Percentiles rank a stretch among this genome's conserved stretches.
phyloP scores from a whole-genome alignment of 2,329 filamentous ascomycete species.

The Ophiostoma fasciatum region DNA sequence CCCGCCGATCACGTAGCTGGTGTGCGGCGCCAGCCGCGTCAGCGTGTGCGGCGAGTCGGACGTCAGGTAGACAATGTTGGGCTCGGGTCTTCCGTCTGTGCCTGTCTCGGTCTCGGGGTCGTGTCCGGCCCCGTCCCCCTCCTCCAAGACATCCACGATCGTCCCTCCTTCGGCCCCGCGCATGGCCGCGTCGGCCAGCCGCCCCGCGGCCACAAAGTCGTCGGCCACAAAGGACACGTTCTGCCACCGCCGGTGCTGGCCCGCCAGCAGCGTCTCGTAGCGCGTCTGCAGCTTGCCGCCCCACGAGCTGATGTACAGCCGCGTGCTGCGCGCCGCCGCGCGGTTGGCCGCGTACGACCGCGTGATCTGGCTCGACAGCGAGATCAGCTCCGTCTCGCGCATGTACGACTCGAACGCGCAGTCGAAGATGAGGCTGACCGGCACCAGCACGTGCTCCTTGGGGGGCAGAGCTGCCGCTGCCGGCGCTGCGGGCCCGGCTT shows the following conservation, averaged over 20 bases:
- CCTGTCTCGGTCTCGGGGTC: conserved; percentile 15
- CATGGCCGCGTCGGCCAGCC: conserved; percentile 56
- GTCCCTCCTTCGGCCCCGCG: conserved; percentile 35
- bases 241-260: conserved; percentile 66
- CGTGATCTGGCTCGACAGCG: conserved; percentile 70
- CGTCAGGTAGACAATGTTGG: conserved; percentile 66
- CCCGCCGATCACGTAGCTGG: conserved; percentile 84
- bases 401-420: conserved; percentile 88
- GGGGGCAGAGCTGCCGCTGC: conserved; percentile 11
- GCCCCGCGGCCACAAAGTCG: conserved; percentile 57
- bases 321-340: conserved; percentile 48
- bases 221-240: conserved; percentile 57
- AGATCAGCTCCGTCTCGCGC: conserved; percentile 72
- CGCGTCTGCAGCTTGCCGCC: conserved; percentile 59
- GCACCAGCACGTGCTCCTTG: conserved; percentile 25
- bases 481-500: conserved; percentile 15
- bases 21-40: conserved; percentile 69
- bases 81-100: no score
- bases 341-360: conserved; percentile 82
- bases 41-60: conserved; percentile 83
- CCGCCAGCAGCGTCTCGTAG: conserved; percentile 55
- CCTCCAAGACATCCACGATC: conserved; percentile 41
- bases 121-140: conserved; percentile 9
- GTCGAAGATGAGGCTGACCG: conserved; percentile 72
- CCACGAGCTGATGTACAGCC: conserved; percentile 68